Evolutionary conservation across 768 basidiomycete genomes (phyloP).

Genomic region (Lanmaoa pseudosensibilis): DNA sequence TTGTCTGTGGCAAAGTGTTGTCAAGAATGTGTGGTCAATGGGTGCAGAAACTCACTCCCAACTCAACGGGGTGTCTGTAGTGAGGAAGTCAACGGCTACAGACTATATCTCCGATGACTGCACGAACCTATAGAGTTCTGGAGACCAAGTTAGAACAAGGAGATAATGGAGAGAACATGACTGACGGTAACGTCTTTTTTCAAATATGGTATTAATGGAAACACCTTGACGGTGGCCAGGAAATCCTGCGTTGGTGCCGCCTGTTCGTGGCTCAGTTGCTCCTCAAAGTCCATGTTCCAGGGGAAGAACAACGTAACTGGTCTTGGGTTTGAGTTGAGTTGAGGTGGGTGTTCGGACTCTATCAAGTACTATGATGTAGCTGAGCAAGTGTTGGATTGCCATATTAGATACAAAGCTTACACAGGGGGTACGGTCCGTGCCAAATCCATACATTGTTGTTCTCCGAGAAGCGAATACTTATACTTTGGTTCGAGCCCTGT

Average conservation of each 20-base stretch:
- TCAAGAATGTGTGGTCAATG: not conserved
- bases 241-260: constrained; percentile 58
- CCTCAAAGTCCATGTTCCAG: constrained; percentile 38
- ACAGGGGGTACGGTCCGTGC: constrained; percentile 12
- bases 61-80: constrained; percentile 64
- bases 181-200: constrained; percentile 70
- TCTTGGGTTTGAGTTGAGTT: not conserved
- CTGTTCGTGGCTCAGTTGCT: constrained; percentile 27
- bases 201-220: constrained; percentile 74
- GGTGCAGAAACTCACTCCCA: constrained; percentile 64
- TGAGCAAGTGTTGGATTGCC: no score
- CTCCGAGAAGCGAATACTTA: constrained; percentile 29
- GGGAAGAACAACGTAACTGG: constrained; percentile 3
- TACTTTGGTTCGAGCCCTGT: constrained; percentile 17
- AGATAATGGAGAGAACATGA: constrained; percentile 18
- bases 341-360: not conserved
- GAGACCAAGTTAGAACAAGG: constrained; percentile 9
- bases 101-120: not conserved
- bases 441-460: constrained; percentile 38
- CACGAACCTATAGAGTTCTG: constrained; percentile 32
- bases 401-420: constrained; percentile 25
- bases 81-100: not conserved
- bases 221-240: constrained; percentile 67
- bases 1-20: constrained; percentile 47
- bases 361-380: not conserved